phyloP scores from a whole-genome alignment of 139 green algal genomes.

The Micractinium conductrix region DNA sequence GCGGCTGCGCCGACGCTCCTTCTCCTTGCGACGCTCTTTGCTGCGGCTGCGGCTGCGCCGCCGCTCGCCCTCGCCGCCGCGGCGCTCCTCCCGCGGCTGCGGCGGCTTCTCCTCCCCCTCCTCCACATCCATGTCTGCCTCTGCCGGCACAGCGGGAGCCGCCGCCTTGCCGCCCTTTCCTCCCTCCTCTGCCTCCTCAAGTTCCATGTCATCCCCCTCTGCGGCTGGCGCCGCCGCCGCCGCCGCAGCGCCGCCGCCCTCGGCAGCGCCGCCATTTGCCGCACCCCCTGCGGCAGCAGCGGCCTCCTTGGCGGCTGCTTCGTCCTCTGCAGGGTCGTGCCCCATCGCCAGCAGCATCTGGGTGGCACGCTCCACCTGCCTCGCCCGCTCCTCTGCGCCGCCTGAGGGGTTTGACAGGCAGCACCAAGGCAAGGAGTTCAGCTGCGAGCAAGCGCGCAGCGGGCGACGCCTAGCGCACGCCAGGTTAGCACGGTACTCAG shows the following conservation, averaged over 20 bases:
- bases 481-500: no score
- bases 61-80: not conserved
- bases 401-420: slow-evolving; percentile 6
- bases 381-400: slow-evolving; percentile 22
- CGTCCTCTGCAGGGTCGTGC: slow-evolving; percentile 38
- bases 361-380: slow-evolving; percentile 15
- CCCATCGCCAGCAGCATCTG: slow-evolving; percentile 50
- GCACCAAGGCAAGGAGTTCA: no score
- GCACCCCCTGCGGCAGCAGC: not conserved
- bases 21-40: not conserved
- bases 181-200: not conserved
- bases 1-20: not conserved
- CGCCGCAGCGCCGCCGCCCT: not conserved
- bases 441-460: no score
- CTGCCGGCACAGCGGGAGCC: not conserved
- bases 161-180: not conserved
- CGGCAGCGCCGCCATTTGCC: not conserved
- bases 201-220: not conserved
- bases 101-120: not conserved
- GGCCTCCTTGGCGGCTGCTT: not conserved
- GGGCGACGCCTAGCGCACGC: no score
- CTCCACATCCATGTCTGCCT: not conserved
- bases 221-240: not conserved
- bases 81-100: not conserved
- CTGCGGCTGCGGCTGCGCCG: slow-evolving; percentile 20